phyloP scores from a whole-genome alignment of 176 grass and related monocot species.

The barley (Hordeum vulgare) region DNA sequence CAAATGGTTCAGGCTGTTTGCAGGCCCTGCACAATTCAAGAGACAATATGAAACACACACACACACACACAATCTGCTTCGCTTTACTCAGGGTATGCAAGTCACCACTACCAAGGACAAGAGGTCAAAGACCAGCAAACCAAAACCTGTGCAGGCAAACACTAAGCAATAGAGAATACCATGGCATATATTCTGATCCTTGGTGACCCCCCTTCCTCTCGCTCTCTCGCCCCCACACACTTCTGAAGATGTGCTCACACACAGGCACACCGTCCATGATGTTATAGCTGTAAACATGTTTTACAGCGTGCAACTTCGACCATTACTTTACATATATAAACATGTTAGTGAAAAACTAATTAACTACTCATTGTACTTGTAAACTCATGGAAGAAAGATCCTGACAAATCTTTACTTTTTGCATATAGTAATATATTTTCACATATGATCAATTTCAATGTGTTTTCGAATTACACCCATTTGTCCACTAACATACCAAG shows the following conservation, averaged over 20 bases:
- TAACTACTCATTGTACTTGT: too few relatives aligned
- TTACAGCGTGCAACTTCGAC: too few relatives aligned
- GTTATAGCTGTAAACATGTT: neutral
- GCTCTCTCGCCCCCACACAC: neutral
- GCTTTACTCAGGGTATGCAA: neutral
- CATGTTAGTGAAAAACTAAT: too few relatives aligned
- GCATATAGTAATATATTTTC: too few relatives aligned
- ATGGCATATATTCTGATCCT: slow-evolving; percentile 37
- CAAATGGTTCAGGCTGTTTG: slow-evolving; percentile 36
- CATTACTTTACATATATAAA: too few relatives aligned
- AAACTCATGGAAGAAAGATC: neutral
- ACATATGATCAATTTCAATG: too few relatives aligned
- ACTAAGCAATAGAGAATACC: neutral
- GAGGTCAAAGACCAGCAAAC: neutral
- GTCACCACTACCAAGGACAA: neutral
- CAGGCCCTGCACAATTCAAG: slow-evolving; percentile 14
- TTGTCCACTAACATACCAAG: too few relatives aligned
- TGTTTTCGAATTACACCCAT: too few relatives aligned
- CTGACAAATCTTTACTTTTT: neutral
- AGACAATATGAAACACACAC: neutral
- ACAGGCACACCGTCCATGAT: neutral
- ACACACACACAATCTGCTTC: neutral
- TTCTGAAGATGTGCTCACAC: neutral
- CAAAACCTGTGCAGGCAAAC: neutral
- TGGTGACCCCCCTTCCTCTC: neutral